Conservation (phyloP, 164 flowering plant genomes). For the Paratinospora sagittata region DNA sequence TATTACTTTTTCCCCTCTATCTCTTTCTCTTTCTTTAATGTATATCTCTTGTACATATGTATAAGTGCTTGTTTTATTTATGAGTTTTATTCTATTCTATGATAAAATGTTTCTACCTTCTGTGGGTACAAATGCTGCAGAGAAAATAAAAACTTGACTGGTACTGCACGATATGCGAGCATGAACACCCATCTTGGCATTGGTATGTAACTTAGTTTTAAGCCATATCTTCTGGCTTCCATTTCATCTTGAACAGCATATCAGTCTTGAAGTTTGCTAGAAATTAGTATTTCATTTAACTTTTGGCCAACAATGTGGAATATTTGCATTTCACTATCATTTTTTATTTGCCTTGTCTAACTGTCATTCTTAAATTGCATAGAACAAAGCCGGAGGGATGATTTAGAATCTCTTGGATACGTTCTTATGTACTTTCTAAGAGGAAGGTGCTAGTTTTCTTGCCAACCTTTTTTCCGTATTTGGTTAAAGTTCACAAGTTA, state of each 20-base stretch:
- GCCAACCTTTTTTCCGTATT: background rate
- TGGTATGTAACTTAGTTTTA: constrained; percentile 52
- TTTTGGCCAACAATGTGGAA: background rate
- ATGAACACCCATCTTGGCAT: constrained; percentile 93
- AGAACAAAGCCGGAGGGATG: constrained; percentile 97
- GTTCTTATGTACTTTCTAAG: constrained; percentile 86
- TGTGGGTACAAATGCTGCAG: constrained; percentile 31
- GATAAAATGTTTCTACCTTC: background rate
- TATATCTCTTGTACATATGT: too few species aligned
- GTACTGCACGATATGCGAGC: constrained; percentile 98
- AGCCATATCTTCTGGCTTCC: background rate
- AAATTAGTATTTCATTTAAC: background rate
- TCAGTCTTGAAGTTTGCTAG: background rate
- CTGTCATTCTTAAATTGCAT: background rate
- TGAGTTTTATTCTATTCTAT: background rate
- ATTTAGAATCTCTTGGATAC: constrained; percentile 90
- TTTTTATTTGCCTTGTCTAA: background rate
- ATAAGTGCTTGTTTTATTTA: background rate
- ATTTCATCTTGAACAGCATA: background rate
- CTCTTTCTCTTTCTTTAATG: too few species aligned
- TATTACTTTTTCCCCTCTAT: too few species aligned
- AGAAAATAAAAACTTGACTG: constrained; percentile 90
- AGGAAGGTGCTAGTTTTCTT: constrained; percentile 56
- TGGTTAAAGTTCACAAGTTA: background rate
- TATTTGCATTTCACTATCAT: background rate